Base-by-base conservation (phyloP, 2,329 filamentous ascomycete genomes). In the Fusarium clavum region DNA sequence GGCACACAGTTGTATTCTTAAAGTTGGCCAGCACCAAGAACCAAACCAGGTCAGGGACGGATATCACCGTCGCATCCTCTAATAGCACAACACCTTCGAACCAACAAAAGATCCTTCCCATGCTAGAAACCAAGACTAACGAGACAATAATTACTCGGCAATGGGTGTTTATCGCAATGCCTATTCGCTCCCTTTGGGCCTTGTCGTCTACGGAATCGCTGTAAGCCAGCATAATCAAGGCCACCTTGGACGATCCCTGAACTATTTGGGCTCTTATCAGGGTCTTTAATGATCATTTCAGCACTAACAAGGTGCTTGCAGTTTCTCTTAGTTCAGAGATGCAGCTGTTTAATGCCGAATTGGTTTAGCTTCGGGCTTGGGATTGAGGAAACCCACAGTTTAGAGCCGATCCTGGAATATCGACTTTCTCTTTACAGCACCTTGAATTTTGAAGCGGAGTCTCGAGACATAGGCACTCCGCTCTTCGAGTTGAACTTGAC, bases 101-200 rank as follows among this genome's bases (percentile, higher is more conserved):
- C 56, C 52, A 51, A 57, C 55, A 69, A 56, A 58, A 55, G 57
- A 67, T 48, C 59, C 69, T 59, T 27, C 41, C 34, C 34, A 27
- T 41, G 18, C 60, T 38, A n/a, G 34, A 18, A 61, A 73, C 68
- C 57, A 68, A 63, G 70, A 48, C 64, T 69, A 70, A 73, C 45
- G 57, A 57, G 61, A 56, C 30, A 43, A 55, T 58, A 38, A 51
- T 69, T 38, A 43, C 48, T 40, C 34, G 18, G 24, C 24, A 27
- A 40, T 53, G 34, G 43, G 14, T 29, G 41, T 53, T 34, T 49
- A 52, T 46, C 51, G 25, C 18, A 20, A 41, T 49, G 61, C 61
- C 61, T 45, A 75, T 75, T 75, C 73, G 73, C 58, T 60, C 22
- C 34, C 51, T 63, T 64, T 66, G 67, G 70, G 70, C 60, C 71